phyloP scores from a whole-genome alignment of 768 basidiomycete species.

The Lactifluus rugatus region DNA sequence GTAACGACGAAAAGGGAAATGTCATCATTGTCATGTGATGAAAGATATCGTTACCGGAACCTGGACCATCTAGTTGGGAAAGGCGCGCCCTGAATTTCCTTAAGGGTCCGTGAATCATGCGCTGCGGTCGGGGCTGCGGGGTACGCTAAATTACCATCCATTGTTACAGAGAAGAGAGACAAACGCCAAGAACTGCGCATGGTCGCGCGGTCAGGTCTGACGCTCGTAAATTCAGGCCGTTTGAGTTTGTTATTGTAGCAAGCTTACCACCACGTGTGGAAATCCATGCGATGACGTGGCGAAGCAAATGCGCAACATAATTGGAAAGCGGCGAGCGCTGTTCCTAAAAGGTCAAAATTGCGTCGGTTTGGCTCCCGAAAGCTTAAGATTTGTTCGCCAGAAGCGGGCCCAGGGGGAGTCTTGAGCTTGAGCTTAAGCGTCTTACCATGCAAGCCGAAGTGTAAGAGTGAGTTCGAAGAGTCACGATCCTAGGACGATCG shows the following conservation, averaged over 20 bases:
- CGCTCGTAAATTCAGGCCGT: not conserved
- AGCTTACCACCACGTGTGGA: not conserved
- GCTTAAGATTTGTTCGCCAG: not conserved
- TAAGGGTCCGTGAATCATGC: not conserved
- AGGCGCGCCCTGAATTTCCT: not conserved
- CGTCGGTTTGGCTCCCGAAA: not conserved
- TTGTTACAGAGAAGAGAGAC: not conserved
- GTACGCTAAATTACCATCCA: not conserved
- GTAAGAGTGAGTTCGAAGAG: not conserved
- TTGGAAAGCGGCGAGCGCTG: not conserved
- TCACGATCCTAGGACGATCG: conserved; percentile 3
- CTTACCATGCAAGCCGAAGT: not conserved
- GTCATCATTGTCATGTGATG: conserved; percentile 3
- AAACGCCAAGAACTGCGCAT: not conserved
- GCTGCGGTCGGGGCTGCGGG: not conserved
- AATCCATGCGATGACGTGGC: not conserved
- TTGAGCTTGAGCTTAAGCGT: not conserved
- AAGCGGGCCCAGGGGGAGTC: not conserved
- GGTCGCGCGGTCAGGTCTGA: not conserved
- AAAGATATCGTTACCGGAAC: not conserved
- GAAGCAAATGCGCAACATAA: not conserved
- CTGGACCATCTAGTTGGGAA: not conserved
- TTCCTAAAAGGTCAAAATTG: not conserved
- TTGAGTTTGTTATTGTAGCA: not conserved
- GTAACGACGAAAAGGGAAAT: not conserved